These are phyloP conservation scores for Lactifluus hygrophoroides DNA, from an alignment of 768 basidiomycete genomes.

Conservation along the genomic window DNA sequence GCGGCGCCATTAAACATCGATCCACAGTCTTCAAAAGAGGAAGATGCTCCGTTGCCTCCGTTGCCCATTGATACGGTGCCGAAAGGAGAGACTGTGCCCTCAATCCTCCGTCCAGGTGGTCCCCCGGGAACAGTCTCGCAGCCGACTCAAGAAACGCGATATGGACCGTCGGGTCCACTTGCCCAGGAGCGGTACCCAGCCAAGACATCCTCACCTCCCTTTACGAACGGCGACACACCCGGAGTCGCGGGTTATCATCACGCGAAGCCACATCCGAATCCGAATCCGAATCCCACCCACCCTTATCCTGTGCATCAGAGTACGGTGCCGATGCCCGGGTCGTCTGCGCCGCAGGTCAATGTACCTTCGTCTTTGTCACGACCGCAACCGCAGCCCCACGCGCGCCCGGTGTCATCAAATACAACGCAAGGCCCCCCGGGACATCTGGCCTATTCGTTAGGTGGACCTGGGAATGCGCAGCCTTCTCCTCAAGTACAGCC, in stretches of 20 bases:
- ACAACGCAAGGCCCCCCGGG: not conserved
- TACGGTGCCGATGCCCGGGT: not conserved
- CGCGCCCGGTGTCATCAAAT: not conserved
- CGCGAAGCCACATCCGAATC: not conserved
- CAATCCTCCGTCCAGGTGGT: slow-evolving; percentile 12
- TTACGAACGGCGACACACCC: not conserved
- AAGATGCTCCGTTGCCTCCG: slow-evolving; percentile 6
- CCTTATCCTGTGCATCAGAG: not conserved
- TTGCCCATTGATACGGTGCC: slow-evolving; percentile 1
- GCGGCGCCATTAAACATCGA: not conserved
- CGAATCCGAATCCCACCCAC: not conserved
- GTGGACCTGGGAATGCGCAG: slow-evolving; percentile 1
- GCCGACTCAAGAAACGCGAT: not conserved
- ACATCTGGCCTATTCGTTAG: not conserved
- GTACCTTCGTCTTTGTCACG: not conserved
- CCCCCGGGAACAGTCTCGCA: not conserved
- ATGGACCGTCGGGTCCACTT: not conserved
- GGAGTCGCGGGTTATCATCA: not conserved
- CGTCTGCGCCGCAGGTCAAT: not conserved
- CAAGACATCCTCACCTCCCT: not conserved
- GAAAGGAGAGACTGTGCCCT: slow-evolving; percentile 7
- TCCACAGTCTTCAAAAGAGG: not conserved
- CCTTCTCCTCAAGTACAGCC: slow-evolving; percentile 9
- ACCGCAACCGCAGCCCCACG: not conserved
- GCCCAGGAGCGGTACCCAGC: not conserved